Evolutionary conservation across 2,329 filamentous ascomycete species (phyloP), one percentile per base, ranked within the genome.

Genomic region (Monilinia polystroma): DNA sequence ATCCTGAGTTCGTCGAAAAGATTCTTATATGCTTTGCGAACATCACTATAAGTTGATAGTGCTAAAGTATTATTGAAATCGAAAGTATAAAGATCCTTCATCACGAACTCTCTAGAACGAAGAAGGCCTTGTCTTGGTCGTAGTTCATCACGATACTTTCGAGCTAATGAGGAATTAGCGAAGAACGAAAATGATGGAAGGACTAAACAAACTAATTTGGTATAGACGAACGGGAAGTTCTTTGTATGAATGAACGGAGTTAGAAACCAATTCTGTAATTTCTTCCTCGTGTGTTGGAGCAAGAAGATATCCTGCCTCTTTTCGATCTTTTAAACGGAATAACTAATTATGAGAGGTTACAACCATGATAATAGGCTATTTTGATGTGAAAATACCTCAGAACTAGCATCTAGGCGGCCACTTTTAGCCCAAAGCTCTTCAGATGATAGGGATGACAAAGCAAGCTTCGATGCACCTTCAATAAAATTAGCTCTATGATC

Each of bases 81-180:
- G 75, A 99, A 99, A 0, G 93, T 97, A 77, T 99, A 99, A 0
- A 99, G 84, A 77, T 99, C 95, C 78, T 99, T 99, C 95, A 99
- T 99, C 72, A 92, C 80, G 74, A 99, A 99, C 75, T 99, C 95
- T 69, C 93, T 88, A 0, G 92, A 90, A 12, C 95, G 88, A 11
- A 99, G 81, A 2, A 99, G 82, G 16, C 95, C 95, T 73, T 96
- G 91, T 43, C 95, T 86, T 26, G 95, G 95, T 35, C 95, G 85
- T 66, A 90, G 85, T 78, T 99, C 95, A 79, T 99, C 95, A 59
- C 95, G 87, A 75, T 98, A 99, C 78, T 99, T 99, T 57, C 94
- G 86, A 41, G 92, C 90, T 92, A 69, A 10, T 45, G 4, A 26
- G 11, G 10, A 29, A 12, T 47, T 68, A 70, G 56, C 63, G 49